phyloP scores from a whole-genome alignment of 495 filamentous ascomycete genomes.

The Aspergillus leporis region DNA sequence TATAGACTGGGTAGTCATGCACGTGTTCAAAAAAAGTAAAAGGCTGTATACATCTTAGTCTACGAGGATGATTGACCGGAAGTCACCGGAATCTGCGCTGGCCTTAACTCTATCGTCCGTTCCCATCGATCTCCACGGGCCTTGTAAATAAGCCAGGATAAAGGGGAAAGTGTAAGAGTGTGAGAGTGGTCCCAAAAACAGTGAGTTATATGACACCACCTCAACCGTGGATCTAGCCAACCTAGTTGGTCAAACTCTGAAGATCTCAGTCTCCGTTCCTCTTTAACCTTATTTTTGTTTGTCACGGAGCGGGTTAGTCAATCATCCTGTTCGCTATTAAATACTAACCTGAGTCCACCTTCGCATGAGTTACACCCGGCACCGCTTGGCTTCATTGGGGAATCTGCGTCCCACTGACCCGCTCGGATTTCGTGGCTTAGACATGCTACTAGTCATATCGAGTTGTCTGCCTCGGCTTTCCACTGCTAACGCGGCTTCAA shows the following conservation, averaged over 20 bases:
- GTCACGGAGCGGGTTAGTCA: not conserved
- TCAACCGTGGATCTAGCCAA: not conserved
- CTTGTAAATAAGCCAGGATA: not conserved
- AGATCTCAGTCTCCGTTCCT: not conserved
- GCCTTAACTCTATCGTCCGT: too few relatives aligned
- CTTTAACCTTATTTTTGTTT: slow-evolving; percentile 3
- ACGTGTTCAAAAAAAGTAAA: not conserved
- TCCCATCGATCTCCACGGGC: too few relatives aligned
- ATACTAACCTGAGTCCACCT: not conserved
- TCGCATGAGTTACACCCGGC: not conserved
- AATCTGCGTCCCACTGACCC: not conserved
- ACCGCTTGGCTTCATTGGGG: not conserved
- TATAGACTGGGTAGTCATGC: not conserved
- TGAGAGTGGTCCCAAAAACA: too few relatives aligned
- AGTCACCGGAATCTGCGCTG: not conserved
- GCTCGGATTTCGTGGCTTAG: not conserved
- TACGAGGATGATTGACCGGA: not conserved
- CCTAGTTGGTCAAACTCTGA: not conserved
- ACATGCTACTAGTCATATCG: not conserved
- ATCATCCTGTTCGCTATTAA: not conserved
- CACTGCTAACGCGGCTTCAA: not conserved
- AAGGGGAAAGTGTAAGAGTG: not conserved
- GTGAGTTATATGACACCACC: not conserved
- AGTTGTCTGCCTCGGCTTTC: not conserved
- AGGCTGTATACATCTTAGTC: not conserved